Conservation (phyloP, 2,329 filamentous ascomycete genomes). For the Annulohypoxylon truncatum region DNA sequence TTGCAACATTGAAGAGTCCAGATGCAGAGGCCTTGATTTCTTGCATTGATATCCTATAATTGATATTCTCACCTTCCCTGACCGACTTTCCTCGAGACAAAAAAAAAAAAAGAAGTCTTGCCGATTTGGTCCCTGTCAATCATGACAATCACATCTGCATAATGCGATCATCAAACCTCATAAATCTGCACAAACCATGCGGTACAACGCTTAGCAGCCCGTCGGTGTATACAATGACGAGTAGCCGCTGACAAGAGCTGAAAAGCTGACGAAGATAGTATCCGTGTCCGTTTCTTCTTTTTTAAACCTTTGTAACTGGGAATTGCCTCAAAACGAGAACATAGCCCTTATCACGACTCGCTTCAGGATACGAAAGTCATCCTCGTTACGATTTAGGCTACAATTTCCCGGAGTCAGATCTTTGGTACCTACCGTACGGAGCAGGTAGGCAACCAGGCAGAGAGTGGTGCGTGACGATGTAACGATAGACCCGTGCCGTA, state of each 20-base stretch:
- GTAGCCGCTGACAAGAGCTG: background rate
- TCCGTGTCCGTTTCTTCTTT: background rate
- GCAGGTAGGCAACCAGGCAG: background rate
- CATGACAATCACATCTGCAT: constrained; percentile 29
- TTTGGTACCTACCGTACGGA: constrained; percentile 12
- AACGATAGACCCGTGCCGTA: constrained; percentile 29
- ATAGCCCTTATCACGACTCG: background rate
- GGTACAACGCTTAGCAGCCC: constrained; percentile 16
- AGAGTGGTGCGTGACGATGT: constrained; percentile 16
- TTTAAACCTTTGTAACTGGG: background rate
- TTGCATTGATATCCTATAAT: constrained; percentile 7
- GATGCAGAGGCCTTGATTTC: background rate
- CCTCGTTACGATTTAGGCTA: background rate
- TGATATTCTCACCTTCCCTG: constrained; percentile 15
- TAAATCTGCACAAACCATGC: constrained; percentile 28
- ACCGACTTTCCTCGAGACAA: constrained; percentile 33
- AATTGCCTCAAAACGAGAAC: background rate
- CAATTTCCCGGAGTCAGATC: too few relatives aligned
- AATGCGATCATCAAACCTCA: constrained; percentile 38
- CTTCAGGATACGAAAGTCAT: background rate
- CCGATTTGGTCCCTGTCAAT: constrained; percentile 33
- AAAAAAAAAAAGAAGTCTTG: constrained; percentile 1
- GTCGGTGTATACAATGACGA: constrained; percentile 10
- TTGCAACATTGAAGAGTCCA: constrained; percentile 2
- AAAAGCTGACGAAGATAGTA: background rate